Percentiles rank a stretch among this genome's conserved stretches.
phyloP scores from a whole-genome alignment of 805 yeast species.

The Metschnikowia corniflorae region DNA sequence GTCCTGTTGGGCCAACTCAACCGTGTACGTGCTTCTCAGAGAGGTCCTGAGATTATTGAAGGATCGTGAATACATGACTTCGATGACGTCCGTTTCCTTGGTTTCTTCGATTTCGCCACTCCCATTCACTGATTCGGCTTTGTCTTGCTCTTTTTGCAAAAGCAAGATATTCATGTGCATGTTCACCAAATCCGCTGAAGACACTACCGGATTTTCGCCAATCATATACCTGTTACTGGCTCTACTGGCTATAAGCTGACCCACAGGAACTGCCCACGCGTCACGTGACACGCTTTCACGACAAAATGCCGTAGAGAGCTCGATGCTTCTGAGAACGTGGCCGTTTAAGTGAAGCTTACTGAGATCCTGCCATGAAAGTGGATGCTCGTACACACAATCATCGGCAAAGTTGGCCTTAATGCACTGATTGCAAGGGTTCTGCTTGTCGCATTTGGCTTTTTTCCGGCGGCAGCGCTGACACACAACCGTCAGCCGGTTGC shows the following conservation, averaged over 20 bases:
- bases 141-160: not conserved
- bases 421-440: constrained; percentile 15
- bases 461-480: constrained; percentile 18
- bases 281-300: no score
- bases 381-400: constrained; percentile 12
- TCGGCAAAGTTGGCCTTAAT: constrained; percentile 11
- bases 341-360: no score
- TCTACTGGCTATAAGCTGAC: no score
- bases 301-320: no score
- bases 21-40: constrained; percentile 13
- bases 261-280: no score
- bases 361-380: no score
- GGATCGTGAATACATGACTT: constrained; percentile 2
- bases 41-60: constrained; percentile 9
- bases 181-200: constrained; percentile 13
- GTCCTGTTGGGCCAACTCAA: constrained; percentile 20
- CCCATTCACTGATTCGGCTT: not conserved
- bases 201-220: constrained; percentile 16
- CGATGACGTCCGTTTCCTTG: constrained; percentile 6
- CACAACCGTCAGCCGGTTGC: constrained; percentile 16
- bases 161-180: constrained; percentile 14
- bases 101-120: not conserved
- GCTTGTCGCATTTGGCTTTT: constrained; percentile 16
- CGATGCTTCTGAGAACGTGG: no score
- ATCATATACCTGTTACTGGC: constrained; percentile 5